Evolutionary conservation across 2,329 filamentous ascomycete species (phyloP), one percentile per base, ranked within the genome.

Genomic region (Oidium heveae): DNA sequence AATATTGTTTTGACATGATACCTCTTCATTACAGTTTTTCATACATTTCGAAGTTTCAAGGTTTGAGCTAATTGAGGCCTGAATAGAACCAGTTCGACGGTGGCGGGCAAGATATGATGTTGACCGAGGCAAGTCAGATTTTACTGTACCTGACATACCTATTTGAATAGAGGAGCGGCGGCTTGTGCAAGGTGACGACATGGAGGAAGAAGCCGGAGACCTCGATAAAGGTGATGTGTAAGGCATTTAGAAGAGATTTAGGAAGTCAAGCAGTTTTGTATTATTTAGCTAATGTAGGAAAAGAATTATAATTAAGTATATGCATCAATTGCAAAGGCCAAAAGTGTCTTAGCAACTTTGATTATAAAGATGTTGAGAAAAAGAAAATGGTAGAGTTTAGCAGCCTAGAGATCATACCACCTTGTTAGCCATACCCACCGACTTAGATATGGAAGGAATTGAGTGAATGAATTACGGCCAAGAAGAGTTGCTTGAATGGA

Each of bases 191-290:
- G 77, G 77, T 53, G 78, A 80, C 22, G 71, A 63, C 53, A 74
- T 69, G 57, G 71, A 70, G 62, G 78, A 79, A 58, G 74, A 72
- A 61, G 77, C 71, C 64, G 78, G 77, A 57, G 78, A 80, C 65
- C 74, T 71, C 65, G 77, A 76, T 62, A 80, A 77, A 59, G 85
- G 85, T 57, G 85, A 84, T 68, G 85, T 91, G 72, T 91, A 91
- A 78, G 85, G 85, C 85, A 91, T 91, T 43, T 49, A 10, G 22
- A 24, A 24, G 18, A 24, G 20, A 24, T 49, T 3, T 28, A 28
- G 24, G 24, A 28, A 28, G 24, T 3, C 3, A 28, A 28, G 24
- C 24, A 28, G 6, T 28, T 28, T 28, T 28, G 24, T 28, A 28
- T 28, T 28, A 28, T 28, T 28, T 28, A 28, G 24, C 24, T 28